These are phyloP conservation scores for Ehretia macrophylla DNA, from an alignment of 257 asterid species.

Conservation along the genomic window DNA sequence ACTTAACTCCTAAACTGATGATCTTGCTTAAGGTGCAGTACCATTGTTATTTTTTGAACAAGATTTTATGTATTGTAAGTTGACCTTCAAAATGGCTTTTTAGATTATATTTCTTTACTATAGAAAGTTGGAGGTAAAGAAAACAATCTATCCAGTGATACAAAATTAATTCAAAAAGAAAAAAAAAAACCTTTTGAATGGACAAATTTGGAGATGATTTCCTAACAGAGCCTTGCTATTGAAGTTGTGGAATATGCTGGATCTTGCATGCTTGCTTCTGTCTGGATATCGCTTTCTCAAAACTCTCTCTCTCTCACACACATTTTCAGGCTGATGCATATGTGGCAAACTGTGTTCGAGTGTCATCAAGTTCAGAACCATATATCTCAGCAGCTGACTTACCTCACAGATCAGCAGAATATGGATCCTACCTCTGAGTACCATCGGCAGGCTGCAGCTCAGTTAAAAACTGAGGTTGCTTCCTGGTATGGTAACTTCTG, in stretches of 20 bases:
- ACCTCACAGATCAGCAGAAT: slow-evolving; percentile 42
- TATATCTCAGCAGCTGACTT: slow-evolving; percentile 58
- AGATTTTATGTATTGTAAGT: no score
- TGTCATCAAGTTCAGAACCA: slow-evolving; percentile 70
- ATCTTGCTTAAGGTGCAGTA: no score
- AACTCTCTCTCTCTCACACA: not conserved
- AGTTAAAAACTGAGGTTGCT: slow-evolving; percentile 69
- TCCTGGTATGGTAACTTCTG: slow-evolving; percentile 66
- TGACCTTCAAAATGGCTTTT: no score
- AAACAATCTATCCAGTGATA: no score
- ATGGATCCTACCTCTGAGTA: slow-evolving; percentile 57
- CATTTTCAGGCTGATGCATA: slow-evolving; percentile 48
- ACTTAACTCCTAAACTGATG: no score
- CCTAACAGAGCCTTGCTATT: no score
- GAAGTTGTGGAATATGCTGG: not conserved
- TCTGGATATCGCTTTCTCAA: slow-evolving; percentile 5
- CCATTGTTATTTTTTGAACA: no score
- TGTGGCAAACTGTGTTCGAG: slow-evolving; percentile 69
- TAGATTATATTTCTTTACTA: no score
- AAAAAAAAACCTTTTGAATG: no score
- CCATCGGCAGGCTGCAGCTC: slow-evolving; percentile 67
- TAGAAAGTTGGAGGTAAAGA: no score
- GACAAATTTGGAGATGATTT: no score
- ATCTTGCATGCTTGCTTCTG: not conserved
- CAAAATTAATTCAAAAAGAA: no score